These are phyloP conservation scores for Saccharomycopsis hybrid DNA, from an alignment of 1,139 yeast species.

Conservation along the genomic window DNA sequence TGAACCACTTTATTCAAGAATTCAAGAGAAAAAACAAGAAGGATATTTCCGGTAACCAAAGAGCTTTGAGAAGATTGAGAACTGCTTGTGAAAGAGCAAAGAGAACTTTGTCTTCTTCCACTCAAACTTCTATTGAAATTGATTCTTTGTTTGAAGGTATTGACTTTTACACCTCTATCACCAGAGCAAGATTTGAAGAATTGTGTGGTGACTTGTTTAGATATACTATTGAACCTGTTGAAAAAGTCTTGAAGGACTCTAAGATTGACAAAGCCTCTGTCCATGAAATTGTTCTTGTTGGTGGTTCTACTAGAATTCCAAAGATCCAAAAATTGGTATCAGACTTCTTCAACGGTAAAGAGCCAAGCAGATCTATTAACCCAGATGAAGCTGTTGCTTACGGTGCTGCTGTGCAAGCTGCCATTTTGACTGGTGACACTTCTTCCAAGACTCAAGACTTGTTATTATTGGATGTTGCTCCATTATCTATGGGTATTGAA, in stretches of 20 bases:
- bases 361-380: constrained; percentile 81
- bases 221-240: constrained; percentile 80
- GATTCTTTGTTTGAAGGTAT: constrained; percentile 78
- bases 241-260: constrained; percentile 79
- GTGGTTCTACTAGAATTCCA: constrained; percentile 95
- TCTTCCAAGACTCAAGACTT: constrained; percentile 55
- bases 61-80: constrained; percentile 73
- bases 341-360: constrained; percentile 86
- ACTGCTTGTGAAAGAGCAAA: constrained; percentile 96
- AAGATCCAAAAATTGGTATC: constrained; percentile 82
- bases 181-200: constrained; percentile 92
- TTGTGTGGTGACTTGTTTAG: constrained; percentile 79
- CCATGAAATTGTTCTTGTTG: constrained; percentile 81
- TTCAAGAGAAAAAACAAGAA: constrained; percentile 85
- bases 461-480: constrained; percentile 84
- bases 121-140: constrained; percentile 82
- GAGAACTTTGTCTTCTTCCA: constrained; percentile 77
- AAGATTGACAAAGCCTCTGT: constrained; percentile 72
- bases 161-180: constrained; percentile 74
- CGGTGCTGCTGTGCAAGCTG: constrained; percentile 98
- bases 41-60: constrained; percentile 66
- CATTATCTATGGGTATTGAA: constrained; percentile 92
- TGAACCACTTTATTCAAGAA: constrained; percentile 74
- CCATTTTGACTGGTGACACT: constrained; percentile 80
- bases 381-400: constrained; percentile 98